phyloP scores from a whole-genome alignment of 176 grass and related monocot genomes.

The Puccinellia tenuiflora region DNA sequence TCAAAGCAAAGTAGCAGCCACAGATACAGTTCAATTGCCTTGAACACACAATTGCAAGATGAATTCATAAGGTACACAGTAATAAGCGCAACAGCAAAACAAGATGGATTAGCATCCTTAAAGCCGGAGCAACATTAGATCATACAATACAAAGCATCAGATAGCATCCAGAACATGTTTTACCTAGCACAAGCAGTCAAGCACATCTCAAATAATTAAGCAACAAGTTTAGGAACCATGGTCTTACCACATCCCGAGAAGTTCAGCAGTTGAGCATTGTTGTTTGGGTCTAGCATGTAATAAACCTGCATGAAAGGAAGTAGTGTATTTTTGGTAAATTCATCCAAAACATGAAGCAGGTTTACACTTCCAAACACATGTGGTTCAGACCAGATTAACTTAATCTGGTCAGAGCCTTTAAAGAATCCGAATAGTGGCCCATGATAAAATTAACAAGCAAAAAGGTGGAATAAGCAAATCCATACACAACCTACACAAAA shows the following conservation, averaged over 20 bases:
- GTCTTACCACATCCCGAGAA: conserved; percentile 94
- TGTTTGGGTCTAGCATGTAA: conserved; percentile 86
- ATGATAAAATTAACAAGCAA: background rate
- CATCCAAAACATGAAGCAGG: background rate
- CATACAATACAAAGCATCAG: background rate
- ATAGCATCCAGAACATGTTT: background rate
- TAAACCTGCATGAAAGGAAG: conserved; percentile 65
- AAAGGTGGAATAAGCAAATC: background rate
- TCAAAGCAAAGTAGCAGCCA: background rate
- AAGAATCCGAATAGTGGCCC: background rate
- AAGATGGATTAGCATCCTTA: conserved; percentile 5
- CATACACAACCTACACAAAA: background rate
- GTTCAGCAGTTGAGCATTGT: conserved; percentile 60
- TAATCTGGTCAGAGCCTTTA: background rate
- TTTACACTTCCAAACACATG: background rate
- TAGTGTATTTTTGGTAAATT: conserved; percentile 9
- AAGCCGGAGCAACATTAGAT: background rate
- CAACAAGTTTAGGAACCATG: conserved; percentile 12
- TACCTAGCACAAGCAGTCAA: background rate
- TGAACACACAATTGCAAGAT: background rate
- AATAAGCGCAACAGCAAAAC: background rate
- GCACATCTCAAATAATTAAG: conserved; percentile 1
- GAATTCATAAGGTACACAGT: background rate
- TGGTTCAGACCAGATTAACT: background rate
- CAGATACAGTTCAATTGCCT: background rate